These are phyloP conservation scores for Fusarium virguliforme DNA, from an alignment of 2,329 filamentous ascomycete genomes.

Conservation along the genomic window DNA sequence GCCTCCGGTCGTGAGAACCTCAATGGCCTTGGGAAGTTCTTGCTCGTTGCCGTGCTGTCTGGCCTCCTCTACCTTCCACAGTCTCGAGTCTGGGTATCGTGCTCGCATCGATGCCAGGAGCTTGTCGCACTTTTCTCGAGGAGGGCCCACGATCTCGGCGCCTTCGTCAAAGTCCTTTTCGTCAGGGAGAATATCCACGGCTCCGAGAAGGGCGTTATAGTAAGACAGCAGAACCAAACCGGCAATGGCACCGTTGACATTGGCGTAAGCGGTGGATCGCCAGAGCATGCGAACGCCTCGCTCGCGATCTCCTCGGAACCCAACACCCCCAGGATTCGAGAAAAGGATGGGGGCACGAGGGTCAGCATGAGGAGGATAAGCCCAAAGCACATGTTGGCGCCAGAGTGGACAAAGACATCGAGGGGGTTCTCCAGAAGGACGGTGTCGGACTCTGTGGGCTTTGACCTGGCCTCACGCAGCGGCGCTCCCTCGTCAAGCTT, in stretches of 20 bases:
- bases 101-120: slow-evolving; percentile 82
- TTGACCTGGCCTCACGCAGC: slow-evolving; percentile 48
- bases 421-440: slow-evolving; percentile 80
- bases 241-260: slow-evolving; percentile 93
- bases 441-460: slow-evolving; percentile 69
- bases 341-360: slow-evolving; percentile 92
- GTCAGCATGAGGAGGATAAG: slow-evolving; percentile 89
- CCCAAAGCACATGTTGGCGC: slow-evolving; percentile 91
- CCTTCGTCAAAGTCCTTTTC: slow-evolving; percentile 67
- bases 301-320: slow-evolving; percentile 90
- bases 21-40: slow-evolving; percentile 77
- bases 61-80: slow-evolving; percentile 93
- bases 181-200: slow-evolving; percentile 88
- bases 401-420: slow-evolving; percentile 91
- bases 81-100: slow-evolving; percentile 84
- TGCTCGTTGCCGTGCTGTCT: slow-evolving; percentile 79
- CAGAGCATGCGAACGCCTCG: slow-evolving; percentile 89
- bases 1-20: slow-evolving; percentile 72
- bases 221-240: slow-evolving; percentile 86
- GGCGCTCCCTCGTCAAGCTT: slow-evolving; percentile 45
- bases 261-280: slow-evolving; percentile 87
- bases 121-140: slow-evolving; percentile 75
- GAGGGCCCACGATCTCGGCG: slow-evolving; percentile 79
- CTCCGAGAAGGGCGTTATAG: slow-evolving; percentile 89
- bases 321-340: slow-evolving; percentile 88